Conservation (phyloP, 257 asterid genomes). For the Solanum raphanifolium region DNA sequence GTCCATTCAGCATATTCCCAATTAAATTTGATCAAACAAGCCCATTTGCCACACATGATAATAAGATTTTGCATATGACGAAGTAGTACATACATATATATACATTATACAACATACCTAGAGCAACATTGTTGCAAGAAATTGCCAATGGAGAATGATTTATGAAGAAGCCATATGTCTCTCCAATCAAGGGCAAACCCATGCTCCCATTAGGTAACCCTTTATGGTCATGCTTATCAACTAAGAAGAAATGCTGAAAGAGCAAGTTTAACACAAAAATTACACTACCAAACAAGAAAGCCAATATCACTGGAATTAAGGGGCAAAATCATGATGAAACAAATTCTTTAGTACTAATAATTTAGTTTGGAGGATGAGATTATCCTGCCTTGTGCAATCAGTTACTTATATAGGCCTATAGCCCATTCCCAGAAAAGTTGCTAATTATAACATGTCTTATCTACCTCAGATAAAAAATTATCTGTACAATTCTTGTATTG, state of each 20-base stretch:
- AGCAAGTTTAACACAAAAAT: neutral
- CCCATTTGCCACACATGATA: neutral
- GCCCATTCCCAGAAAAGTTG: neutral
- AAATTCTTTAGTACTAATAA: neutral
- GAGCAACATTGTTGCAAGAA: slow-evolving; percentile 50
- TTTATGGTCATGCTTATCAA: neutral
- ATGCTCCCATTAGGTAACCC: slow-evolving; percentile 45
- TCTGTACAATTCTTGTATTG: too few species aligned
- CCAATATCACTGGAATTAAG: neutral
- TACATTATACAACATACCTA: too few species aligned
- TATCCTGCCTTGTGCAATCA: neutral
- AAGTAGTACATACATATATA: too few species aligned
- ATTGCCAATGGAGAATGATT: slow-evolving; percentile 38
- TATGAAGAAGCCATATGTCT: slow-evolving; percentile 50
- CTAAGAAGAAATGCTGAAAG: neutral
- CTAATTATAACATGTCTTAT: neutral
- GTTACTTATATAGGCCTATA: neutral
- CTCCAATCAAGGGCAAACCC: slow-evolving; percentile 57
- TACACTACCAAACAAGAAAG: neutral
- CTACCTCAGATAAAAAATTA: too few species aligned
- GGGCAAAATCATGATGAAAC: neutral
- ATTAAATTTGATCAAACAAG: neutral
- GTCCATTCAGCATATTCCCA: too few species aligned
- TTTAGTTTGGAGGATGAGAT: neutral
- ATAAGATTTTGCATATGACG: too few species aligned